Conservation (phyloP, 495 filamentous ascomycete species). For the Talaromyces proteolyticus region DNA sequence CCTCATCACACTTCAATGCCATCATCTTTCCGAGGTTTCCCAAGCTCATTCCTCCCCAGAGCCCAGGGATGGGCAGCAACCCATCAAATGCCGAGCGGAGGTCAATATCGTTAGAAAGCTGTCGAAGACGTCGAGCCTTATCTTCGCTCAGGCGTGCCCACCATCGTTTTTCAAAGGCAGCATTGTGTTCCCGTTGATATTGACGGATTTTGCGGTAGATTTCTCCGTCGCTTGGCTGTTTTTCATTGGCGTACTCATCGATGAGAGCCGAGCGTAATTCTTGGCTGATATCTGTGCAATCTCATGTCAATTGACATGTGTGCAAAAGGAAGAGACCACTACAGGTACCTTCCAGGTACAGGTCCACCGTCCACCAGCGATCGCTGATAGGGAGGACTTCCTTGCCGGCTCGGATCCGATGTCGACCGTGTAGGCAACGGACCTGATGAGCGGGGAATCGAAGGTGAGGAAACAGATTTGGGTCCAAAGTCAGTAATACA, state of each 20-base stretch:
- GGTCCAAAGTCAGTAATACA: too few species aligned
- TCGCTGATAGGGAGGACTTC: constrained; percentile 17
- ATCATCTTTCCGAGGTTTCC: constrained; percentile 12
- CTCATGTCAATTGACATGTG: too few species aligned
- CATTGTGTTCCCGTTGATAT: constrained; percentile 22
- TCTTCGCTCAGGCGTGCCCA: constrained; percentile 12
- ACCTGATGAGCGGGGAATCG: constrained; percentile 11
- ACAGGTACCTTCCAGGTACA: constrained; percentile 27
- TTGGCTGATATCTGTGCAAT: constrained; percentile 18
- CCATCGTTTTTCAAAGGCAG: constrained; percentile 18
- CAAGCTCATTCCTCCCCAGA: constrained; percentile 22
- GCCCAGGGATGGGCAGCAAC: constrained; percentile 17
- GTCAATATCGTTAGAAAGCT: constrained; percentile 7
- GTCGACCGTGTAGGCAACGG: constrained; percentile 26
- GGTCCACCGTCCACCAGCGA: constrained; percentile 31
- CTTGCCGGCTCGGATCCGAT: constrained; percentile 22
- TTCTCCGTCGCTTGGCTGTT: constrained; percentile 23
- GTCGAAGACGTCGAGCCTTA: constrained; percentile 15
- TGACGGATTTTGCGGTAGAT: constrained; percentile 34
- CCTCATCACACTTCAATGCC: constrained; percentile 13
- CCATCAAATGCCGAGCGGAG: constrained; percentile 16
- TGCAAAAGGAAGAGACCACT: not conserved
- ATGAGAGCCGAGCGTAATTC: constrained; percentile 16
- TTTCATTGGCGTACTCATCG: constrained; percentile 31
- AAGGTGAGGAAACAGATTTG: too few species aligned